phyloP scores from a whole-genome alignment of 2,329 filamentous ascomycete species.

The Scytalidium sp. region DNA sequence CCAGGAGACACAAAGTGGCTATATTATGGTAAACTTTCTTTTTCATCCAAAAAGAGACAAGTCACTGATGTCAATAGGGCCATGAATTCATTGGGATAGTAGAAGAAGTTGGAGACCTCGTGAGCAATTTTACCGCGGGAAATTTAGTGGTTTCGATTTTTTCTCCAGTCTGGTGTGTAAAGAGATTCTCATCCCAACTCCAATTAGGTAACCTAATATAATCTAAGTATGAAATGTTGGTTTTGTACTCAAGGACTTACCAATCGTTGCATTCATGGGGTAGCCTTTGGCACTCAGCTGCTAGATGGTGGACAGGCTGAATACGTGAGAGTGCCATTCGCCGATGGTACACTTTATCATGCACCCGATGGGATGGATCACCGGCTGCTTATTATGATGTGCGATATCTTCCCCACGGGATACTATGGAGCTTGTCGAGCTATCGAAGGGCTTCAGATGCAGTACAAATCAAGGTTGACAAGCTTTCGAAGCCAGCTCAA shows the following conservation, averaged over 20 bases:
- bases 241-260: not conserved
- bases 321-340: conserved; percentile 78
- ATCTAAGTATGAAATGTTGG: not conserved
- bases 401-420: conserved; percentile 25
- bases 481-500: not conserved
- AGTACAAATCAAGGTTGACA: not conserved
- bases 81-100: not conserved
- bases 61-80: not conserved
- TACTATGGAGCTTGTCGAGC: conserved; percentile 11
- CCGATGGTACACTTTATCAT: conserved; percentile 44
- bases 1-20: not conserved
- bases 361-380: conserved; percentile 21
- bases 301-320: conserved; percentile 73
- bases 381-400: conserved; percentile 28
- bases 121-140: not conserved
- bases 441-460: conserved; percentile 15
- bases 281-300: not conserved
- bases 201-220: too few species aligned
- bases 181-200: too few species aligned
- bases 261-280: not conserved
- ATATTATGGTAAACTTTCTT: not conserved
- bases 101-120: not conserved
- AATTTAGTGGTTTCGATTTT: not conserved
- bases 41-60: not conserved
- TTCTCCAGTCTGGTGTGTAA: not conserved